These are phyloP conservation scores for Bipolaris oryzae DNA, from an alignment of 2,329 filamentous ascomycete species.

Conservation along the genomic window DNA sequence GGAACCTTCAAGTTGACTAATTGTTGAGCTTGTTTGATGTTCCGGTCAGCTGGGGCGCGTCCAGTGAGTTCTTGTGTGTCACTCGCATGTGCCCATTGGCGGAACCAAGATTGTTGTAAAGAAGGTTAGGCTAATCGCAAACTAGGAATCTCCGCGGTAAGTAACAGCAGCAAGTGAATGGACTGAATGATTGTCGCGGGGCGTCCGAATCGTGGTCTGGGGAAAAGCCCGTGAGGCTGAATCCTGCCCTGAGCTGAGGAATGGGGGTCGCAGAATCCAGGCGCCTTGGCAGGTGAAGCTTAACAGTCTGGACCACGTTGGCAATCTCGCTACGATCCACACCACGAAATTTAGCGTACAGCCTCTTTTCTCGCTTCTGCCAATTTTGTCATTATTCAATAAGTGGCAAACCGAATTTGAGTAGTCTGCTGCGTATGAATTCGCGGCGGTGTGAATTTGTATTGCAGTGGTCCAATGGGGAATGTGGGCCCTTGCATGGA, in stretches of 20 bases:
- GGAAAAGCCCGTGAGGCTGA: neutral
- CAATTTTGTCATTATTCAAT: neutral
- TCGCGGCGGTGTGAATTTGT: neutral
- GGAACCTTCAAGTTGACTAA: neutral
- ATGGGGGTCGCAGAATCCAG: neutral
- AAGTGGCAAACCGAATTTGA: neutral
- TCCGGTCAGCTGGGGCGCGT: neutral
- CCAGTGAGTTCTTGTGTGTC: neutral
- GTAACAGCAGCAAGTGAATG: neutral
- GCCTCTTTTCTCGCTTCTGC: neutral
- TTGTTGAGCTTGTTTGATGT: neutral
- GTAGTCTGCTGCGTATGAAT: neutral
- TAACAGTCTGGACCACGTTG: neutral
- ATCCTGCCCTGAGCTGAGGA: neutral
- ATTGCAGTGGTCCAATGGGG: neutral
- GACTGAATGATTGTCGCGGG: neutral
- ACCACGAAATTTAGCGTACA: neutral
- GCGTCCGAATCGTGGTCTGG: neutral
- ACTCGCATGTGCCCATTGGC: neutral
- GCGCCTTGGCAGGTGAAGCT: neutral
- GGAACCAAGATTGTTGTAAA: neutral
- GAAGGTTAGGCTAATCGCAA: neutral
- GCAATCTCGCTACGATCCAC: neutral
- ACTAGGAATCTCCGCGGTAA: neutral
- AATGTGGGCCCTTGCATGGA: neutral